Evolutionary conservation across 2,329 filamentous ascomycete species (phyloP).

Genomic region (Sporothrix humicola): DNA sequence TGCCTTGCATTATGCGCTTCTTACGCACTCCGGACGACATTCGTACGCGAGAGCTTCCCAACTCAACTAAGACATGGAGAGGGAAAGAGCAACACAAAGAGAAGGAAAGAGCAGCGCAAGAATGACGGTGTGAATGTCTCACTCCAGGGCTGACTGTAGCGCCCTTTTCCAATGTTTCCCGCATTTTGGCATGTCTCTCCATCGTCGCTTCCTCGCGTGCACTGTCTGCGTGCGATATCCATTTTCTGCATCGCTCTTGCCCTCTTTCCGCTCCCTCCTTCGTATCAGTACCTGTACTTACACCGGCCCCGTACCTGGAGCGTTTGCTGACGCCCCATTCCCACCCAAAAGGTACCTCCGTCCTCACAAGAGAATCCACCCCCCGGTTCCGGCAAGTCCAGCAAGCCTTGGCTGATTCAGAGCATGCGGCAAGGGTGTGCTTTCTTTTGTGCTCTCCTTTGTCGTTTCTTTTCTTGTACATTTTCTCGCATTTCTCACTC

Average conservation of each 20-base stretch:
- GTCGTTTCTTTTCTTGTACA: background rate
- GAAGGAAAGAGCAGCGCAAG: background rate
- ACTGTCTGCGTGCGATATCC: background rate
- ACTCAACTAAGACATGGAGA: background rate
- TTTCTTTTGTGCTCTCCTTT: background rate
- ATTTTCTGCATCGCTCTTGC: constrained; percentile 1
- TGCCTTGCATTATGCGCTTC: background rate
- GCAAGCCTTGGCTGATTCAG: constrained; percentile 4
- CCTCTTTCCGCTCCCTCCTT: background rate
- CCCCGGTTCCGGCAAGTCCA: constrained; percentile 1
- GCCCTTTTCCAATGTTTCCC: background rate
- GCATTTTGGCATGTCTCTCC: background rate
- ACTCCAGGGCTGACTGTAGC: constrained; percentile 8
- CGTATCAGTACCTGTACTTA: constrained; percentile 10
- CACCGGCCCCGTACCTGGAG: constrained; percentile 18
- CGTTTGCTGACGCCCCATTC: background rate
- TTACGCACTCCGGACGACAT: background rate
- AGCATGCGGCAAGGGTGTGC: constrained; percentile 9
- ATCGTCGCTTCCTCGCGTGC: constrained; percentile 16
- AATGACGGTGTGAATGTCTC: constrained; percentile 6
- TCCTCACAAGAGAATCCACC: background rate
- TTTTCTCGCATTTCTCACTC: background rate
- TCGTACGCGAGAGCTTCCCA: background rate
- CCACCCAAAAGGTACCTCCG: background rate
- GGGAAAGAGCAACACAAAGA: background rate